Base-by-base conservation (phyloP, 2,329 filamentous ascomycete species). In the Phaeosphaeria sp. region DNA sequence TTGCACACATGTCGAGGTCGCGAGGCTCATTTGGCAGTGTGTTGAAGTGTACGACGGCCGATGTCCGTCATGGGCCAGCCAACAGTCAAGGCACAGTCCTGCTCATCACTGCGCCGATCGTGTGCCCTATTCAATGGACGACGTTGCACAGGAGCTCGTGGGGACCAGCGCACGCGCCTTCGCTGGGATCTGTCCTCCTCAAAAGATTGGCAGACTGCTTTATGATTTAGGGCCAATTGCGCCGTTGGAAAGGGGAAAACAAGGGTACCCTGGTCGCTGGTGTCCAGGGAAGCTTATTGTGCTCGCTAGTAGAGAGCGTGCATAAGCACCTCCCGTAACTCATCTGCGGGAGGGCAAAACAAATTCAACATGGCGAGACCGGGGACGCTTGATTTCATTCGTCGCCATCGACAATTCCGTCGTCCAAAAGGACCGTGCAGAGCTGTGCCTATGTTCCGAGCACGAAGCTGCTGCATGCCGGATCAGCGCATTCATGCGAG, bases 401-500 rank as follows among this genome's bases (percentile, higher is more conserved):
- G 71, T 62, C 62, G 60, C 54, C 54, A 50, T 50, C 57, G 50
- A 55, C 58, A 42, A 62, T 68, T 54, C 69, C 69, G 69, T 60
- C 62, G 69, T 67, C 67, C 65, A 66, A 70, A 59, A 67, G 65
- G 66, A 60, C 72, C 64, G 62, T 71, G 66, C 70, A 58, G 62
- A 61, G 52, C 68, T 71, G 58, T 73, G 67, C 66, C 58, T 64
- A 63, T 60, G 60, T 65, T 59, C 65, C 64, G 56, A 59, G 54
- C 51, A 54, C 63, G 49, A 60, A 63, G 62, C 58, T 66, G 65
- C 52, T 72, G 69, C 71, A 71, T 67, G 64, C 67, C 62, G 68
- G 71, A 73, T 73, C 72, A 66, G 63, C 67, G 68, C 65, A 60
- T 69, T 67, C 69, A 72, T 73, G 68, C 64, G 67, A 69, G 62